These are phyloP conservation scores for Ophiocordyceps polyrhachis-furcata DNA, from an alignment of 2,329 filamentous ascomycete genomes.

Conservation along the genomic window DNA sequence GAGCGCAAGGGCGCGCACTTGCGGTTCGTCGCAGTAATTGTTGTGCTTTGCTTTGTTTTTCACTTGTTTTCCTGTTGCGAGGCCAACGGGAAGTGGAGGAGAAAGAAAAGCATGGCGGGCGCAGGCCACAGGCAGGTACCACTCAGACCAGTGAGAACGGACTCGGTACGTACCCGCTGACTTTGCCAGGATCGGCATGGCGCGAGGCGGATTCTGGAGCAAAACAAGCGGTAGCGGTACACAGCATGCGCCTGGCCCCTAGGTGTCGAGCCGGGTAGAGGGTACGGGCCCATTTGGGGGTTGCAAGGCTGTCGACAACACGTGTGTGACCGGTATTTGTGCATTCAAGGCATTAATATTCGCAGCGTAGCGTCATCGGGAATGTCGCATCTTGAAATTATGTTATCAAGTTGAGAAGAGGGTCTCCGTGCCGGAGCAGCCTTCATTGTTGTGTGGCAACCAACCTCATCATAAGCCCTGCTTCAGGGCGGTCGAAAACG, in stretches of 20 bases:
- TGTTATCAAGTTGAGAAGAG: not conserved
- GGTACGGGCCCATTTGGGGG: not conserved
- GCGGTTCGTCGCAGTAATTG: constrained; percentile 8
- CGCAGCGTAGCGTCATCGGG: not conserved
- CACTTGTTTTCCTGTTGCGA: constrained; percentile 24
- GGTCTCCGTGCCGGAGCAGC: not conserved
- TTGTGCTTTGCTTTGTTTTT: constrained; percentile 14
- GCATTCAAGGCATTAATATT: not conserved
- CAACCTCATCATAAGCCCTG: not conserved
- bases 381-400: not conserved
- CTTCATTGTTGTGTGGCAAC: not conserved
- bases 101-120: constrained; percentile 10
- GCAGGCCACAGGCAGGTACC: not conserved
- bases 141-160: not conserved
- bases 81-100: constrained; percentile 19
- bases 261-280: not conserved
- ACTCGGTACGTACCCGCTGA: constrained; percentile 5
- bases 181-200: not conserved
- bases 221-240: not conserved
- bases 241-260: not conserved
- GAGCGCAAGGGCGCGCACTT: constrained; percentile 9
- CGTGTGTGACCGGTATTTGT: not conserved
- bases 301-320: not conserved
- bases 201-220: not conserved
- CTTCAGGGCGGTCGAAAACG: not conserved